phyloP scores from a whole-genome alignment of 108 stramenopile species.

The Phaeodactylum tricornutum region DNA sequence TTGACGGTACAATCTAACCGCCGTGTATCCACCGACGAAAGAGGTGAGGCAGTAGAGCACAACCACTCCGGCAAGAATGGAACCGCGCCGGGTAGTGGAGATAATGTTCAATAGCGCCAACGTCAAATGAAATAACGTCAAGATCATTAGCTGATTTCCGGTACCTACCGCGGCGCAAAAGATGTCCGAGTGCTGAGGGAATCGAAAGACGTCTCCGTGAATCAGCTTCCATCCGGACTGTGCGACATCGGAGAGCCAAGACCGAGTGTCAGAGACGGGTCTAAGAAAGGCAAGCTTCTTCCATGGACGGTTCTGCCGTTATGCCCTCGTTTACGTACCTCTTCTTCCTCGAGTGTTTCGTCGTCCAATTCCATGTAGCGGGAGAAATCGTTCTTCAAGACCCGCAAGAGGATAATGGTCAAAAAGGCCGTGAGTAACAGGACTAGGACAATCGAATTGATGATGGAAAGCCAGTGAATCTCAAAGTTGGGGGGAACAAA shows the following conservation, averaged over 20 bases:
- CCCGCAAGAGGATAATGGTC: constrained; percentile 89
- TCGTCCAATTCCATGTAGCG: constrained; percentile 94
- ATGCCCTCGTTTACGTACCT: no score
- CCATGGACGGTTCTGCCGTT: no score
- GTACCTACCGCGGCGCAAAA: constrained; percentile 88
- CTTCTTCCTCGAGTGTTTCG: constrained; percentile 89
- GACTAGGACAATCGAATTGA: constrained; percentile 96
- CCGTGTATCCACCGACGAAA: constrained; percentile 76
- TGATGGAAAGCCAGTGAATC: constrained; percentile 97
- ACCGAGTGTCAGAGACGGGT: no score
- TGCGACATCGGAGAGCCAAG: no score
- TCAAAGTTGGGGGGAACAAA: constrained; percentile 87
- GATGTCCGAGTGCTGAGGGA: constrained; percentile 66
- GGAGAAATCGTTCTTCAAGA: constrained; percentile 95
- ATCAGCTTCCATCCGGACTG: constrained; percentile 97
- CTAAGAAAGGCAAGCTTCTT: no score
- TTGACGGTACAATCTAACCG: constrained; percentile 84
- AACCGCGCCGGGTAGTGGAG: constrained; percentile 87
- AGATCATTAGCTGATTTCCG: constrained; percentile 80
- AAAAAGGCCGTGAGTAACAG: constrained; percentile 93
- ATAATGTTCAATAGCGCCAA: constrained; percentile 84
- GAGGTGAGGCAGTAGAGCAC: constrained; percentile 90
- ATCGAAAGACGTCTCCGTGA: constrained; percentile 96
- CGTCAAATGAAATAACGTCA: constrained; percentile 68
- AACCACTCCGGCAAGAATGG: constrained; percentile 84